Conservation (phyloP, 1,284 basidiomycete species). For the Ceratobasidium sp. region DNA sequence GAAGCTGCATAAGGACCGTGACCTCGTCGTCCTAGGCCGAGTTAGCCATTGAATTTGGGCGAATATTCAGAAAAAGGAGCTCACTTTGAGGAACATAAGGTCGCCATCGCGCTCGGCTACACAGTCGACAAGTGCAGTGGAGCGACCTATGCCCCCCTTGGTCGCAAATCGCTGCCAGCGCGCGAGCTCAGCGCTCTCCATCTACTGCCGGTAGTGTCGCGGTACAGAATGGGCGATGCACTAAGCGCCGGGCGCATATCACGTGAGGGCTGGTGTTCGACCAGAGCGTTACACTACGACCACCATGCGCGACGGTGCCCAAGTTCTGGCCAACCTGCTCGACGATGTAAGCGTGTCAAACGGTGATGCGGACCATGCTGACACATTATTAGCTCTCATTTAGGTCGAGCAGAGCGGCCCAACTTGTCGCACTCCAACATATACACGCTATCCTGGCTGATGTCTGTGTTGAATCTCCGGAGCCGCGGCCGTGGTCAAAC, state of each 20-base stretch:
- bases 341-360: conserved; percentile 69
- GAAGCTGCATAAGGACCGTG: conserved; percentile 80
- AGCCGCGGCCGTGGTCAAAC: conserved; percentile 58
- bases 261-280: conserved; percentile 3
- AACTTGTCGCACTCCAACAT: conserved; percentile 69
- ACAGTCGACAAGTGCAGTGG: conserved; percentile 79
- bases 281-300: conserved; percentile 7
- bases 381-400: conserved; percentile 64
- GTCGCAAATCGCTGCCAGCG: conserved; percentile 84
- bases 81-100: conserved; percentile 87
- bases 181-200: conserved; percentile 79
- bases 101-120: conserved; percentile 82
- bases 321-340: conserved; percentile 61
- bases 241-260: conserved; percentile 11
- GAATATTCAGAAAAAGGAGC: conserved; percentile 50
- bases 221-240: conserved; percentile 6
- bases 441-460: conserved; percentile 72
- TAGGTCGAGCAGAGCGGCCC: conserved; percentile 54
- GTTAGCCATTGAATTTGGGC: neutral
- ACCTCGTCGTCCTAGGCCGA: conserved; percentile 80
- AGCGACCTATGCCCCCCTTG: conserved; percentile 84
- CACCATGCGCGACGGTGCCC: conserved; percentile 30
- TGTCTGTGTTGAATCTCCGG: conserved; percentile 61
- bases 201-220: conserved; percentile 52
- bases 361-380: conserved; percentile 42